Percentiles rank a stretch among this genome's conserved stretches.
Conservation (phyloP, 805 yeast species). For the Yarrowia bubula region DNA sequence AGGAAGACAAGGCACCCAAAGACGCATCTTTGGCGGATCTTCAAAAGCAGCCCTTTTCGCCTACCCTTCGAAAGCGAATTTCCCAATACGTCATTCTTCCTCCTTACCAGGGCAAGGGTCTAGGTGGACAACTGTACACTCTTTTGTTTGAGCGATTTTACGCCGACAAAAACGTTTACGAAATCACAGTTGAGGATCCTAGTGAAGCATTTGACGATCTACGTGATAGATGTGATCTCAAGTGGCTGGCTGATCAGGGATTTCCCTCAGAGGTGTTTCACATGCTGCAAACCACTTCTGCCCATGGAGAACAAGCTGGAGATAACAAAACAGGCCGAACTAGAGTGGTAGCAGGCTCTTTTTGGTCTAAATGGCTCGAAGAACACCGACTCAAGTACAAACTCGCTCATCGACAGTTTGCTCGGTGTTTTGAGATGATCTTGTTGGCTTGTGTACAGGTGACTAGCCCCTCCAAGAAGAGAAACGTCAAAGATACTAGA, state of each 20-base stretch:
- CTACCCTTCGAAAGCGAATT: conserved; percentile 60
- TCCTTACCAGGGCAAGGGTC: conserved; percentile 68
- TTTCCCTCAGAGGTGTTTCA: conserved; percentile 23
- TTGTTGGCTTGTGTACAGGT: conserved; percentile 44
- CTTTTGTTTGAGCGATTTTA: conserved; percentile 57
- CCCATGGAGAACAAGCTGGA: conserved; percentile 30
- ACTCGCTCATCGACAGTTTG: conserved; percentile 74
- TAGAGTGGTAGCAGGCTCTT: neutral
- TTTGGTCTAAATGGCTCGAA: conserved; percentile 42
- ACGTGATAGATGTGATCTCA: conserved; percentile 77
- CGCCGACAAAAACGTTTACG: conserved; percentile 52
- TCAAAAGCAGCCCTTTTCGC: conserved; percentile 34
- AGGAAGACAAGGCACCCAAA: neutral
- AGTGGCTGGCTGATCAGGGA: conserved; percentile 43
- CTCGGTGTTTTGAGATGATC: conserved; percentile 74
- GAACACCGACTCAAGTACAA: conserved; percentile 47
- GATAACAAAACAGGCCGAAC: conserved; percentile 31
- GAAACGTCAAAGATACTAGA: conserved; percentile 42
- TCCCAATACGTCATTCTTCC: conserved; percentile 87
- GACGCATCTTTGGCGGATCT: conserved; percentile 47
- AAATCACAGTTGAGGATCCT: conserved; percentile 92
- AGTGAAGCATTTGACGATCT: conserved; percentile 88
- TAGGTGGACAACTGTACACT: conserved; percentile 65
- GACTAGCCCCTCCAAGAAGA: conserved; percentile 20
- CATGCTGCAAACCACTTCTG: conserved; percentile 35